These are phyloP conservation scores for Zostera marina DNA, from an alignment of 116 monocot species.

Conservation along the genomic window DNA sequence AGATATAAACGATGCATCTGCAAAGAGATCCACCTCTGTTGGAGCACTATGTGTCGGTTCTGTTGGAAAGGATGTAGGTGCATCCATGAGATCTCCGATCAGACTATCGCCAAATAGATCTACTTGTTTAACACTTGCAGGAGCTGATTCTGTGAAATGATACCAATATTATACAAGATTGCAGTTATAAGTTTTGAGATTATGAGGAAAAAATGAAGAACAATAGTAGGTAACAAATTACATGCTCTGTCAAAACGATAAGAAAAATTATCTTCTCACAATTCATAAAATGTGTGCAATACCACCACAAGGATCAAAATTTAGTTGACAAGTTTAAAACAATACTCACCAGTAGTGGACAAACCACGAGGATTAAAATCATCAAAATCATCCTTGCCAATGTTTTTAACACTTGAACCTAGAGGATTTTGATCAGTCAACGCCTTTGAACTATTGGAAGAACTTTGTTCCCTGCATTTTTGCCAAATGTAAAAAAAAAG, in stretches of 20 bases:
- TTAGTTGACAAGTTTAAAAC: neutral
- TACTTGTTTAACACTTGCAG: constrained; percentile 22
- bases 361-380: constrained; percentile 73
- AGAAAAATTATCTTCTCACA: too few relatives aligned
- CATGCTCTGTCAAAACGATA: too few relatives aligned
- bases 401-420: constrained; percentile 16
- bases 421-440: constrained; percentile 13
- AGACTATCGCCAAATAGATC: constrained; percentile 57
- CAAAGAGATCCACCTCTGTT: constrained; percentile 73
- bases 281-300: too few relatives aligned
- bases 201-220: too few relatives aligned
- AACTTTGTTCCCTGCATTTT: neutral
- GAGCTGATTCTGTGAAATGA: constrained; percentile 17
- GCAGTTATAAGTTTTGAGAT: too few relatives aligned
- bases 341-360: constrained; percentile 25
- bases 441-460: constrained; percentile 4
- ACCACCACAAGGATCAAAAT: too few relatives aligned
- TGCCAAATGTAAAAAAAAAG: too few relatives aligned
- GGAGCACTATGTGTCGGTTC: constrained; percentile 9
- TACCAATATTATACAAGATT: neutral
- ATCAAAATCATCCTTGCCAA: constrained; percentile 66
- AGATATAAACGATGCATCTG: constrained; percentile 63
- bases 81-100: constrained; percentile 56
- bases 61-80: constrained; percentile 25
- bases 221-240: too few relatives aligned